Percentiles rank a stretch among this genome's conserved stretches.
These are phyloP conservation scores for Tilletia caries DNA, from an alignment of 1,284 basidiomycete genomes.

Conservation along the genomic window DNA sequence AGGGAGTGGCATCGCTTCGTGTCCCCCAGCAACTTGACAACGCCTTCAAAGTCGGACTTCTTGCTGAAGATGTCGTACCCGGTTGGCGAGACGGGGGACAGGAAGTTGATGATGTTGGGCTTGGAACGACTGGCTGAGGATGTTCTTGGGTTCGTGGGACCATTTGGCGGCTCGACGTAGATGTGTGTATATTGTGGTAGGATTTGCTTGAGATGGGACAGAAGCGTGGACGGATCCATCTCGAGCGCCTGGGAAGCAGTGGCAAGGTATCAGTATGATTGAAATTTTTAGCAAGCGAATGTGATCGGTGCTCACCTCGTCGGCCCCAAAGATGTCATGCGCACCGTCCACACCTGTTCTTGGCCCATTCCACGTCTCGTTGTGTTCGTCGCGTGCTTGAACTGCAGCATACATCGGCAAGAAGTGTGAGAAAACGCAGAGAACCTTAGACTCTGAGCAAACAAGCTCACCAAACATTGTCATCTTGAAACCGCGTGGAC, in stretches of 20 bases:
- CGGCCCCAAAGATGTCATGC: slow-evolving; percentile 47
- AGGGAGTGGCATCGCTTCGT: slow-evolving; percentile 42
- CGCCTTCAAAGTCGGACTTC: slow-evolving; percentile 49
- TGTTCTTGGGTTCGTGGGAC: slow-evolving; percentile 32
- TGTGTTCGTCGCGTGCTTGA: slow-evolving; percentile 68
- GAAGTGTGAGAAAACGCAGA: no score
- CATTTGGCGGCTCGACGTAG: slow-evolving; percentile 45
- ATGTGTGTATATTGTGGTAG: slow-evolving; percentile 38
- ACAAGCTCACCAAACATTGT: slow-evolving; percentile 65
- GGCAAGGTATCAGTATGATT: neutral
- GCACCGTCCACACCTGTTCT: slow-evolving; percentile 54
- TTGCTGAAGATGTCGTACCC: slow-evolving; percentile 42
- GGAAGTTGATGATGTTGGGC: slow-evolving; percentile 44
- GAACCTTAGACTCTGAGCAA: neutral
- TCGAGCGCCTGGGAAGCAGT: slow-evolving; percentile 18
- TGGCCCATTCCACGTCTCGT: slow-evolving; percentile 91
- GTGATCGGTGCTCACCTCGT: slow-evolving; percentile 26
- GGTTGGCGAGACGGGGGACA: slow-evolving; percentile 40
- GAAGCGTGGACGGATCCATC: slow-evolving; percentile 38
- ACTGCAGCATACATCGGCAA: no score
- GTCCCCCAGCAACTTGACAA: slow-evolving; percentile 44
- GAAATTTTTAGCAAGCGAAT: neutral
- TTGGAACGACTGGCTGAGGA: slow-evolving; percentile 22
- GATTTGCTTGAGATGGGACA: slow-evolving; percentile 35
- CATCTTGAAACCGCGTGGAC: slow-evolving; percentile 76